These are phyloP conservation scores for Aspergillus bombycis DNA, from an alignment of 2,329 filamentous ascomycete genomes.

Conservation along the genomic window DNA sequence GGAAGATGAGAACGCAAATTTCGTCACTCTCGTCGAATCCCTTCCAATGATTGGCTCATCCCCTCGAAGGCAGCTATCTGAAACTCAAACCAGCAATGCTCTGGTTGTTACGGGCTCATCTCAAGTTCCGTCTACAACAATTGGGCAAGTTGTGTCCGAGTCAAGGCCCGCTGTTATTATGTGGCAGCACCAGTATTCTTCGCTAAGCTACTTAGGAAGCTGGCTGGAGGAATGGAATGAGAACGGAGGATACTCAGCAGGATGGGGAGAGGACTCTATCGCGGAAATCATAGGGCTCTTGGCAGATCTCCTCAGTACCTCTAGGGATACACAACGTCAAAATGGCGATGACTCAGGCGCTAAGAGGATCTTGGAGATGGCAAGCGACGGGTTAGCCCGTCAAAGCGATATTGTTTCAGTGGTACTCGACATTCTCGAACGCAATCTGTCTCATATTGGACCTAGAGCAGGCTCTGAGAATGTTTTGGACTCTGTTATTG, in stretches of 20 bases:
- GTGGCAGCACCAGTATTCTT: slow-evolving; percentile 76
- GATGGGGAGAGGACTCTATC: slow-evolving; percentile 63
- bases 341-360: slow-evolving; percentile 42
- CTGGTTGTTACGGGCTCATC: slow-evolving; percentile 41
- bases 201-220: slow-evolving; percentile 76
- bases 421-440: slow-evolving; percentile 82
- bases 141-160: slow-evolving; percentile 70
- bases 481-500: slow-evolving; percentile 67
- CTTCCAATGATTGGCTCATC: slow-evolving; percentile 54
- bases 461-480: slow-evolving; percentile 66
- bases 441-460: slow-evolving; percentile 55
- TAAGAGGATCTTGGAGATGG: slow-evolving; percentile 52
- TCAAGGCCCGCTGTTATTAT: slow-evolving; percentile 74
- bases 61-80: slow-evolving; percentile 26
- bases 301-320: slow-evolving; percentile 65
- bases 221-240: slow-evolving; percentile 56
- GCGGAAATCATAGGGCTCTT: slow-evolving; percentile 76
- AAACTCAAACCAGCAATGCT: slow-evolving; percentile 32
- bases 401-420: slow-evolving; percentile 74
- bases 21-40: slow-evolving; percentile 64
- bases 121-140: slow-evolving; percentile 41
- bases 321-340: slow-evolving; percentile 29
- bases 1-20: slow-evolving; percentile 84
- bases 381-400: slow-evolving; percentile 52
- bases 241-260: slow-evolving; percentile 55